Conservation (phyloP, 345 rosid species). For the Jatropha curcas region DNA sequence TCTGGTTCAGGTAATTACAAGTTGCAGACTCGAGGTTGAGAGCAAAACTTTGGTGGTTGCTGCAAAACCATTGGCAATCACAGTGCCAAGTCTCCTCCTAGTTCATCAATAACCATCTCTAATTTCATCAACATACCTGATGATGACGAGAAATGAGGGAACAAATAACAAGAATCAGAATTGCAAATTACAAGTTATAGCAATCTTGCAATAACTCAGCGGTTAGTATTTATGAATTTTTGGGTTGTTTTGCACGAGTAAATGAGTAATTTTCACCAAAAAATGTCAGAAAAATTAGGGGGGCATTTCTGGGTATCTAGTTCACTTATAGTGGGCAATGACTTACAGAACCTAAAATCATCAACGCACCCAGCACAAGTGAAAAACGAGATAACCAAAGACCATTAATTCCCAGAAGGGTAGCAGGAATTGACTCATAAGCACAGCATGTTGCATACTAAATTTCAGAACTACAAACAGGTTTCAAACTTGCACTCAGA, state of each 20-base stretch:
- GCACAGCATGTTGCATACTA: neutral
- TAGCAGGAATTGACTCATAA: neutral
- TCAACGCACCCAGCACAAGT: neutral
- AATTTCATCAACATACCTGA: conserved; percentile 12
- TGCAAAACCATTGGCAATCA: neutral
- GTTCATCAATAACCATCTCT: conserved; percentile 9
- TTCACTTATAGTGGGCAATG: neutral
- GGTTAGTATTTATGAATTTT: neutral
- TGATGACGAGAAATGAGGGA: neutral
- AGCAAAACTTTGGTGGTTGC: neutral
- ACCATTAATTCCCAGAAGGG: neutral
- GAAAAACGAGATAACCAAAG: neutral
- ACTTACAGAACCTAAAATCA: neutral
- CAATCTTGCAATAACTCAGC: neutral
- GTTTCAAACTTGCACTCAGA: neutral
- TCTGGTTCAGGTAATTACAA: neutral
- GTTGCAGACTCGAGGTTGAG: neutral
- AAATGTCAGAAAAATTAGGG: neutral
- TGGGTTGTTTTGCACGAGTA: neutral
- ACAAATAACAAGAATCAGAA: neutral
- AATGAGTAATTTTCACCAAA: neutral
- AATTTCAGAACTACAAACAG: neutral
- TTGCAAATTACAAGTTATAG: neutral
- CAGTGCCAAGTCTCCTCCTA: conserved; percentile 18
- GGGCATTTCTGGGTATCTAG: neutral